Evolutionary conservation across 73 alveolate species (phyloP), one percentile per base, ranked within the genome.

Genomic region (Breviolum minutum): DNA sequence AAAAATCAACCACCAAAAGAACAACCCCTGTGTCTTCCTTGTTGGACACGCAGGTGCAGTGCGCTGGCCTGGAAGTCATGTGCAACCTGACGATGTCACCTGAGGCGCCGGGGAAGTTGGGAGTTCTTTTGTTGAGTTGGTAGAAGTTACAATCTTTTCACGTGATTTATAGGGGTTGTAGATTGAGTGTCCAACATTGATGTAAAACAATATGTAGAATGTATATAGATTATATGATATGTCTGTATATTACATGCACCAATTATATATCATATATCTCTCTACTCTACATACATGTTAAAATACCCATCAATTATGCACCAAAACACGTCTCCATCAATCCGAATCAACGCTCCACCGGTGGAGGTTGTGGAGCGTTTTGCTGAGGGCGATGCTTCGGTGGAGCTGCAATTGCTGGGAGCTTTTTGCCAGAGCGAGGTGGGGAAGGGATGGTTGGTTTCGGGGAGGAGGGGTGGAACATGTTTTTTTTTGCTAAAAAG

Each of bases 311-410:
- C 84, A 27, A 13, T 10, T 10, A 4, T 16, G 1, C 27, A 74
- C 54, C 40, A 40, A 26, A 77, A 22, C 0, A 32, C 0, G 87
- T 12, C 16, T 16, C 63, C 63, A 10, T 22, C n/a, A 24, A 14
- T 6, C 85, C 60, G 32, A 76, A 48, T 6, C 60, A 24, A 19
- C 60, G 54, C 8, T 17, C n/a, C 60, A 29, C 32, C n/a, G 54
- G 54, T 16, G 84, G 60, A 89, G 96, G 97, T 91, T 30, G 48
- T 81, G 91, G 98, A 92, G 98, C 98, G 98, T n/a, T 92, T 92
- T 22, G 98, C 91, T 14, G 80, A 73, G 9, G 98, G 98, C 27
- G 62, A 76, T 61, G 98, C 98, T 19, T 71, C 69, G 66, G 94
- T 86, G 83, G 98, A 92, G 81, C 91, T 92, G 80, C 83, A 92